phyloP scores from a whole-genome alignment of 192 early-diverging fungal genomes.

The Obelidium mucronatum region DNA sequence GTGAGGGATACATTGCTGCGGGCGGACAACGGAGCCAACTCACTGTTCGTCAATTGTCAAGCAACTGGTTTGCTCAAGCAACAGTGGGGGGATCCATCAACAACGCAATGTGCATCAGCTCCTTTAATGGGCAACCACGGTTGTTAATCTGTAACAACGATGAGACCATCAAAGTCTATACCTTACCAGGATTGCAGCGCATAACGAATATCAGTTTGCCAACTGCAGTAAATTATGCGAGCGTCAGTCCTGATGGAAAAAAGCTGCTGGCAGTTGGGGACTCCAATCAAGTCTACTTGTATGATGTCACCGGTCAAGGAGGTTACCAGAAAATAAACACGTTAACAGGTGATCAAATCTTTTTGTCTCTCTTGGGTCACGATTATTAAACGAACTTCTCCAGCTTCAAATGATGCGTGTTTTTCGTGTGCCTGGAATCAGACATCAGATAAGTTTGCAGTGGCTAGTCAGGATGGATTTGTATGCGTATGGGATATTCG shows the following conservation, averaged over 20 bases:
- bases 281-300: constrained; percentile 84
- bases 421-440: constrained; percentile 98
- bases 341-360: constrained; percentile 63
- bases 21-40: constrained; percentile 92
- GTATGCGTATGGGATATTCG: constrained; percentile 94
- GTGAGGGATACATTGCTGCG: constrained; percentile 84
- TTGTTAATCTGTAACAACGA: constrained; percentile 95
- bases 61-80: constrained; percentile 63
- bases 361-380: too few species aligned
- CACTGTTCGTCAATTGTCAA: constrained; percentile 71
- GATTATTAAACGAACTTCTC: not conserved
- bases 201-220: constrained; percentile 82
- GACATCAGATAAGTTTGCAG: constrained; percentile 91
- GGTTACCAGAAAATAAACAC: constrained; percentile 77
- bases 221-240: constrained; percentile 89
- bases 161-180: constrained; percentile 88
- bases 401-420: constrained; percentile 81
- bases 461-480: constrained; percentile 93
- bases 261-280: constrained; percentile 95
- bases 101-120: constrained; percentile 80
- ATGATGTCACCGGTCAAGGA: constrained; percentile 72
- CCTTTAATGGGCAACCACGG: constrained; percentile 63
- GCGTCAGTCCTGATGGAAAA: constrained; percentile 91
- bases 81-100: constrained; percentile 83
- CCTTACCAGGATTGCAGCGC: constrained; percentile 78